Conservation (phyloP, 331 rosid species). For the Cydonia oblonga region DNA sequence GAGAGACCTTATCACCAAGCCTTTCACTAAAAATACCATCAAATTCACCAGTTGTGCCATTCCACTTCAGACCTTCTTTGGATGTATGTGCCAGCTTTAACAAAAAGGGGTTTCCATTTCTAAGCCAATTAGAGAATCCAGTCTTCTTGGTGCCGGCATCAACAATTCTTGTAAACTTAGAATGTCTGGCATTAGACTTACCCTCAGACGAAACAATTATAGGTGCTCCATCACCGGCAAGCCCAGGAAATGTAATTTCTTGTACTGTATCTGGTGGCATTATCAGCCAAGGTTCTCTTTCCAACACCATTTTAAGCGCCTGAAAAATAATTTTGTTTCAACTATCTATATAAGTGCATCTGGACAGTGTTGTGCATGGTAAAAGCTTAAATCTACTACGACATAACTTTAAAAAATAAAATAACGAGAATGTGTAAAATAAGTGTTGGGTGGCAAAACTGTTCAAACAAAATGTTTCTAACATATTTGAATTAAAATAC, state of each 20-base stretch:
- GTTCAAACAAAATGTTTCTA: neutral
- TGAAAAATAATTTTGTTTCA: slow-evolving; percentile 12
- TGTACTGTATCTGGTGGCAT: slow-evolving; percentile 78
- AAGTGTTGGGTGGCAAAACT: neutral
- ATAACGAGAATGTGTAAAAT: neutral
- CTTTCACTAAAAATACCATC: slow-evolving; percentile 42
- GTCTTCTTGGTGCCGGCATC: slow-evolving; percentile 38
- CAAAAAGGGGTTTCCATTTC: slow-evolving; percentile 70
- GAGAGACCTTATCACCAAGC: slow-evolving; percentile 45
- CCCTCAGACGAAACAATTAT: slow-evolving; percentile 48
- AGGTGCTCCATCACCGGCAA: slow-evolving; percentile 97
- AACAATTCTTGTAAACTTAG: slow-evolving; percentile 39
- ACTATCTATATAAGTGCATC: slow-evolving; percentile 1
- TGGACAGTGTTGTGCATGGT: neutral
- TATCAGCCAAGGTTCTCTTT: slow-evolving; percentile 70
- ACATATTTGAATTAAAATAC: neutral
- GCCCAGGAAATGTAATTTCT: slow-evolving; percentile 89
- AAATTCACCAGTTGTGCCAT: slow-evolving; percentile 45
- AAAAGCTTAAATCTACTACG: neutral
- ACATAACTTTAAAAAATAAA: neutral
- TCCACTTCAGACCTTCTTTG: slow-evolving; percentile 47
- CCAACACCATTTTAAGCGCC: slow-evolving; percentile 98
- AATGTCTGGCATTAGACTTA: slow-evolving; percentile 36
- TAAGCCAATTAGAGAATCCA: slow-evolving; percentile 73
- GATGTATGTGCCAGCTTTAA: slow-evolving; percentile 37